Evolutionary conservation across 495 filamentous ascomycete genomes (phyloP), one percentile per base, ranked within the genome.

Genomic region (Trichoderma asperelloides): DNA sequence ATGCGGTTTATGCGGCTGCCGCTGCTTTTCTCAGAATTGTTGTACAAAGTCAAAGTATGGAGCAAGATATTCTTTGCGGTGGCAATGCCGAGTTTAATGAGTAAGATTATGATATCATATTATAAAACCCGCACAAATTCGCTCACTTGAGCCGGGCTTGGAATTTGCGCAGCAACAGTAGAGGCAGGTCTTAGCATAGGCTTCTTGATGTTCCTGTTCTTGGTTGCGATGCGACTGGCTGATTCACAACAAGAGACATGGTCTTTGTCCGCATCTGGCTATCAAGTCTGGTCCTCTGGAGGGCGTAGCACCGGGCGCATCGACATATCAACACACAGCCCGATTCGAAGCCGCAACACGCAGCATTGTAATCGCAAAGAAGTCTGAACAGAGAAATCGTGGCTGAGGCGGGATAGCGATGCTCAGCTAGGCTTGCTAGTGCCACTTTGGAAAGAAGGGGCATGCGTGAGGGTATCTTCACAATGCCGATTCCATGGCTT

Each of bases 21-120:
- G 43, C 16, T 18, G 43, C 12, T 47, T 0, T n/a, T n/a, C 43
- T 15, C 13, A n/a, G 1, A 47, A 5, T 11, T 11, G 13, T 3
- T 30, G 55, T 60, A 3, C 23, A 60, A 28, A 28, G 23, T 60
- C 12, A 25, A 7, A 30, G 55, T 25, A 27, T 12, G 25, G 55
- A 15, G 47, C 5, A 51, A 51, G 3, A 23, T 23, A 18, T 60
- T 28, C 2, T 12, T 60, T 25, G 15, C 25, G 55, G 55, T 60
- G 55, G 55, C 55, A 25, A 60, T 27, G 33, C 33, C 9, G 33
- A 7, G 30, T 27, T 13, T 8, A 28, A 28, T 18, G 27, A 25
- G 27, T 28, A 27, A 60, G 55, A 30, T 60, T 37, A 30, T 60
- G 55, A 60, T 60, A 60, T 60, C 55, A 60, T 60, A 13, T 60